These are phyloP conservation scores for Colletotrichum aenigma DNA, from an alignment of 2,329 filamentous ascomycete genomes.

Conservation along the genomic window DNA sequence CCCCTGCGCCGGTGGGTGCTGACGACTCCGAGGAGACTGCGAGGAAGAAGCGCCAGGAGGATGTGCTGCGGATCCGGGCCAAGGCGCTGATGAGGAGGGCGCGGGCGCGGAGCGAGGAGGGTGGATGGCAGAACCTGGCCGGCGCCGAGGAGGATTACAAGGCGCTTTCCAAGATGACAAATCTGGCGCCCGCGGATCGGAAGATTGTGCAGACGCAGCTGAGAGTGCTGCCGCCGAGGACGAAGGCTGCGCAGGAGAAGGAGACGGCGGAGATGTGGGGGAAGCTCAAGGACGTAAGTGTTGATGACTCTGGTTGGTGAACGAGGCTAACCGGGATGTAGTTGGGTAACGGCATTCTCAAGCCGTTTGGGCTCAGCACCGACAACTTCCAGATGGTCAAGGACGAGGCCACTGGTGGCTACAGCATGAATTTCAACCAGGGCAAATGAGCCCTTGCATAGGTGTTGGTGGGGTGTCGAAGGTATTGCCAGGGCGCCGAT, in stretches of 20 bases:
- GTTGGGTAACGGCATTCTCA: conserved; percentile 89
- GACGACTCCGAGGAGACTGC: conserved; percentile 30
- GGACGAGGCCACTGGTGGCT: conserved; percentile 87
- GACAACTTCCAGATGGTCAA: conserved; percentile 95
- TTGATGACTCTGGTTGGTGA: not conserved
- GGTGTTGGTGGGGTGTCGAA: not conserved
- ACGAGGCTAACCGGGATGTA: conserved; percentile 32
- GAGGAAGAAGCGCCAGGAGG: conserved; percentile 49
- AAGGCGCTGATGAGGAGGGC: conserved; percentile 85
- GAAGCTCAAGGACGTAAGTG: conserved; percentile 80
- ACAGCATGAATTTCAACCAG: conserved; percentile 87
- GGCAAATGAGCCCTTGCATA: not conserved
- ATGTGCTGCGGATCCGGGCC: conserved; percentile 77
- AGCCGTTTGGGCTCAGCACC: conserved; percentile 91
- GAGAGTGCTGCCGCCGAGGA: conserved; percentile 65
- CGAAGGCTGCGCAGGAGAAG: conserved; percentile 80
- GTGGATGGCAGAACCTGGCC: conserved; percentile 80
- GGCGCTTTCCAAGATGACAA: conserved; percentile 60
- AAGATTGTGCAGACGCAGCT: conserved; percentile 72
- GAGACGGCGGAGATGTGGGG: conserved; percentile 98
- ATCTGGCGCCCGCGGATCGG: conserved; percentile 68
- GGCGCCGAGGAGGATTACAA: conserved; percentile 84
- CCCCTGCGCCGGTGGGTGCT: conserved; percentile 32
- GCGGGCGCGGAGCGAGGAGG: conserved; percentile 71
- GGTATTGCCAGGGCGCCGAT: not conserved